These are phyloP conservation scores for Aspergillus unguis DNA, from an alignment of 2,329 filamentous ascomycete species.

Conservation along the genomic window DNA sequence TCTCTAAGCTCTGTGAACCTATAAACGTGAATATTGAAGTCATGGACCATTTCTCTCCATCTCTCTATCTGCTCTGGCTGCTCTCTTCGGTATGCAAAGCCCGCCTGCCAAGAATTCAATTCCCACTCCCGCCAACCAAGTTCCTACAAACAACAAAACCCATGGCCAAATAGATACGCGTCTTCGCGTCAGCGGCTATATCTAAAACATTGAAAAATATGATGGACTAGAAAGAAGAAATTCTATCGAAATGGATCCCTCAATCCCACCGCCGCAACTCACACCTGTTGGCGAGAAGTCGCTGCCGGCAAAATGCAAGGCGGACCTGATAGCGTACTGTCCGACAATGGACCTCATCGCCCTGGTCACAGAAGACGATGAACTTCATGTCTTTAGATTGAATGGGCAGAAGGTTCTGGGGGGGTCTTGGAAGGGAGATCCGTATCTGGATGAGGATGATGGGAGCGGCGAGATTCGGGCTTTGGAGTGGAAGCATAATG, in stretches of 20 bases:
- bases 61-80: too few relatives aligned
- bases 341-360: conserved; percentile 81
- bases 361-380: conserved; percentile 63
- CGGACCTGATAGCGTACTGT: conserved; percentile 65
- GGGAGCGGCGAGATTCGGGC: conserved; percentile 38
- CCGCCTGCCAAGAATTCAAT: conserved; percentile 18
- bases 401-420: conserved; percentile 69
- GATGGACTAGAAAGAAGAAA: conserved; percentile 23
- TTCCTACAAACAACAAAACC: conserved; percentile 11
- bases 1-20: neutral
- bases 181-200: conserved; percentile 1
- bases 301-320: conserved; percentile 42
- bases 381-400: conserved; percentile 72
- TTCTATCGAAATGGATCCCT: conserved; percentile 19
- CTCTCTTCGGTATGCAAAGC: neutral
- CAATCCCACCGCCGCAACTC: conserved; percentile 30
- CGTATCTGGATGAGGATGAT: conserved; percentile 45
- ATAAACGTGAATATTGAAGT: neutral
- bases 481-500: conserved; percentile 66
- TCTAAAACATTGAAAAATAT: conserved; percentile 7
- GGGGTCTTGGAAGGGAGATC: conserved; percentile 37
- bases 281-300: conserved; percentile 40
- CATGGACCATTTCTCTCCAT: too few relatives aligned
- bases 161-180: neutral
- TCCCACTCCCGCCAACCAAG: conserved; percentile 11